These are phyloP conservation scores for Solanum peruvianum DNA, from an alignment of 257 asterid genomes.

Conservation along the genomic window DNA sequence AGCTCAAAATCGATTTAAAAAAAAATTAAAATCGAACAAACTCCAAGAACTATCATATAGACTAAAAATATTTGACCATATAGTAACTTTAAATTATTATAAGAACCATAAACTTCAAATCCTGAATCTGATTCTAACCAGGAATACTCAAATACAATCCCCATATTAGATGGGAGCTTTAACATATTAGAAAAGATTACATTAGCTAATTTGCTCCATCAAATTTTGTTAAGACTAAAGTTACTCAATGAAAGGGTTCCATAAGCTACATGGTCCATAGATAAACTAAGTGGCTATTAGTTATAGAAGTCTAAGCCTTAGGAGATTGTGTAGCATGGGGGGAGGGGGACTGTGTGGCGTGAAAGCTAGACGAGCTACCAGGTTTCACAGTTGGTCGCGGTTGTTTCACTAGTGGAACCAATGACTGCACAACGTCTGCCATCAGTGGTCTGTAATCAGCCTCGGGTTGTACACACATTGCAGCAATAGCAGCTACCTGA, in stretches of 20 bases:
- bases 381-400: conserved; percentile 26
- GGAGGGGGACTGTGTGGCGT: not conserved
- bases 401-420: conserved; percentile 70
- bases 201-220: not conserved
- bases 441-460: conserved; percentile 87
- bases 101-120: no score
- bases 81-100: not conserved
- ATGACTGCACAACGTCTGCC: conserved; percentile 88
- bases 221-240: not conserved
- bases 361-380: conserved; percentile 25
- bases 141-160: not conserved
- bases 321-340: conserved; percentile 27
- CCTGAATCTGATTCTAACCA: not conserved
- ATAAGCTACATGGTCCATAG: not conserved
- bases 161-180: not conserved
- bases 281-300: not conserved
- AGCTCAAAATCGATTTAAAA: no score
- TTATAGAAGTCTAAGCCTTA: conserved; percentile 6
- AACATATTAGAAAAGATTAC: not conserved
- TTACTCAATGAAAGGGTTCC: not conserved
- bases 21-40: no score
- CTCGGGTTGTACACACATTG: conserved; percentile 89
- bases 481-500: conserved; percentile 90
- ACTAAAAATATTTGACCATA: no score
- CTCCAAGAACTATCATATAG: no score